Conservation (phyloP, 1,284 basidiomycete species). For the Malassezia obtusa region DNA sequence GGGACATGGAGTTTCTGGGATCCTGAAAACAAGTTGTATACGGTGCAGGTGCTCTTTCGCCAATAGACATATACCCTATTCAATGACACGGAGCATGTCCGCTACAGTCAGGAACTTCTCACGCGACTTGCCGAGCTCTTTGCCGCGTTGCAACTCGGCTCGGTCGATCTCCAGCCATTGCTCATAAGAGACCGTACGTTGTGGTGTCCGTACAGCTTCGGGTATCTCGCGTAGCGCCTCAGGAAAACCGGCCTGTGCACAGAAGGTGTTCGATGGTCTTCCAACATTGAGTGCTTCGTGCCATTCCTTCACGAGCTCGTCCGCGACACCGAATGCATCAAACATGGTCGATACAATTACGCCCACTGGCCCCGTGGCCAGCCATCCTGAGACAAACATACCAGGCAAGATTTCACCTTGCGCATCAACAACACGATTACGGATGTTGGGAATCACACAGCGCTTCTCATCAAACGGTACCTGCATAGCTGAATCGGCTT, state of each 20-base stretch:
- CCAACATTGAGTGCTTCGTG: background rate
- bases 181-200: slow-evolving; percentile 55
- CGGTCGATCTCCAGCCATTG: slow-evolving; percentile 63
- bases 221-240: slow-evolving; percentile 10
- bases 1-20: slow-evolving; percentile 42
- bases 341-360: slow-evolving; percentile 91
- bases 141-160: slow-evolving; percentile 60
- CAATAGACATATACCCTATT: slow-evolving; percentile 11
- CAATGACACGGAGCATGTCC: slow-evolving; percentile 9
- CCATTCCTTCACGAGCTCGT: slow-evolving; percentile 59
- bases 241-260: background rate
- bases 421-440: slow-evolving; percentile 16
- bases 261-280: background rate
- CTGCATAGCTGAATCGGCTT: background rate
- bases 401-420: slow-evolving; percentile 51
- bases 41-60: slow-evolving; percentile 37
- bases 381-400: slow-evolving; percentile 90
- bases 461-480: slow-evolving; percentile 18
- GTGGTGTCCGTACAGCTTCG: slow-evolving; percentile 4
- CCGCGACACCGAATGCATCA: slow-evolving; percentile 72
- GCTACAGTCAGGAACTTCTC: slow-evolving; percentile 57
- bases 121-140: slow-evolving; percentile 59
- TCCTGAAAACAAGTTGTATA: slow-evolving; percentile 35
- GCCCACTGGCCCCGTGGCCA: slow-evolving; percentile 78
- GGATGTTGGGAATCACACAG: slow-evolving; percentile 19